These are phyloP conservation scores for Rhizoclosmatium sp. DNA, from an alignment of 192 early-diverging fungal species.

Conservation along the genomic window DNA sequence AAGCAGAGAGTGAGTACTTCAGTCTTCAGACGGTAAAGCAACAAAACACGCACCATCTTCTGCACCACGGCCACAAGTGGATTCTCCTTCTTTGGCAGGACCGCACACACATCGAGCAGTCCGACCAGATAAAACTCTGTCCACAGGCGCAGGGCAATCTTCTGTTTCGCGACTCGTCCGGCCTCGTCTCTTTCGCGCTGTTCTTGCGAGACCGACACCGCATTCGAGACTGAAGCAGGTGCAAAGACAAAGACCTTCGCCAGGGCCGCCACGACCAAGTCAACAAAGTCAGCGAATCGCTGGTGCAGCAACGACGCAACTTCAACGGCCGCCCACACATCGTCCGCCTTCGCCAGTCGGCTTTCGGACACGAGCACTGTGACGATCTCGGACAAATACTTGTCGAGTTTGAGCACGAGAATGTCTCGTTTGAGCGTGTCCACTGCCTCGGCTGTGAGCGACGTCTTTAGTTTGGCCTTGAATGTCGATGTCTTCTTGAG, in stretches of 20 bases:
- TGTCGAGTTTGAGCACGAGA: slow-evolving; percentile 88
- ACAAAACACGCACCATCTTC: slow-evolving; percentile 66
- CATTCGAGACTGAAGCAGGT: slow-evolving; percentile 2
- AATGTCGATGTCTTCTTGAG: slow-evolving; percentile 98
- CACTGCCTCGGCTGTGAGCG: slow-evolving; percentile 72
- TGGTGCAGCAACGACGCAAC: slow-evolving; percentile 83
- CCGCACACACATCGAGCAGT: not conserved
- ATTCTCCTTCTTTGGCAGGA: too few species aligned
- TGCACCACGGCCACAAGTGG: not conserved
- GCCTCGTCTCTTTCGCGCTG: slow-evolving; percentile 90
- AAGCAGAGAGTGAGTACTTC: slow-evolving; percentile 17
- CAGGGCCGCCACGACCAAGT: slow-evolving; percentile 68
- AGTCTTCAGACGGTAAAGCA: slow-evolving; percentile 52
- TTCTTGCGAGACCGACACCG: slow-evolving; percentile 65
- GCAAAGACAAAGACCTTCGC: slow-evolving; percentile 69
- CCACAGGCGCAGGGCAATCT: slow-evolving; percentile 72
- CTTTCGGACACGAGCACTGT: slow-evolving; percentile 70
- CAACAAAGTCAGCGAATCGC: slow-evolving; percentile 83
- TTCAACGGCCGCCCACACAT: slow-evolving; percentile 85
- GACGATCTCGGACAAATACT: slow-evolving; percentile 94
- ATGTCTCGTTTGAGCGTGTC: slow-evolving; percentile 67
- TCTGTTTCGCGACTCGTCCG: slow-evolving; percentile 69
- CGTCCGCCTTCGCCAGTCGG: slow-evolving; percentile 74
- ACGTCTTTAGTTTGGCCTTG: slow-evolving; percentile 86
- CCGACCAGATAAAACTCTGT: slow-evolving; percentile 86